Evolutionary conservation across 2,329 filamentous ascomycete genomes (phyloP), one percentile per base, ranked within the genome.

Genomic region (Venturia aucupariae): DNA sequence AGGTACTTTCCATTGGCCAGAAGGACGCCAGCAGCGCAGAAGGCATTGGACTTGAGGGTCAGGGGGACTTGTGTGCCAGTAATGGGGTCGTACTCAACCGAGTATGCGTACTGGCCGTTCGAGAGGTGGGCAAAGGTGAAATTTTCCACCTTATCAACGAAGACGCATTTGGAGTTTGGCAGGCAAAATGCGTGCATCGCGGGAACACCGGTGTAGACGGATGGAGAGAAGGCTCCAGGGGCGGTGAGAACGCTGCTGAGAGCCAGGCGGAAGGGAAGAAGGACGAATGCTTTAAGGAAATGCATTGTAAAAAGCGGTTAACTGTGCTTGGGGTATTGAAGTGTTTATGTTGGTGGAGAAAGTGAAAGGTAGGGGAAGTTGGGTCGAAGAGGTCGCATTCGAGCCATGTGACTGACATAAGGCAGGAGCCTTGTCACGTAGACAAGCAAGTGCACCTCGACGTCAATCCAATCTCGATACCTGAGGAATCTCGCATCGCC

Each of bases 111-210:
- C 63, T 81, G 78, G 35, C 82, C 82, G 69, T 84, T 80, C 19
- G 77, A 66, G 8, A 84, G 76, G 67, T 76, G 80, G 57, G 86
- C 69, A 66, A 86, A 77, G 0, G 84, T 85, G 72, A 83, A 86
- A 71, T 86, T 82, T 71, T 86, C 84, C 38, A 86, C 77, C 71
- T 86, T 87, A 76, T 86, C 84, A 19, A 86, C 73, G 73, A 86
- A 86, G 44, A 84, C 77, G 13, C 86, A 83, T 62, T 78, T 77
- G 30, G 84, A 83, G 68, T 86, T 85, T 17, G 78, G 81, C 75
- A 86, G 77, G 27, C 86, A 76, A 68, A 78, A 82, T 67, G 83
- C 84, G 68, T 85, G 83, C 84, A 86, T 86, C 19, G 79, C 83
- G 48, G 84, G 83, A n/a, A 86, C 84, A 68, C 84, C 84, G 62